phyloP scores from a whole-genome alignment of 2,329 filamentous ascomycete species.

The Scedosporium minutisporum region DNA sequence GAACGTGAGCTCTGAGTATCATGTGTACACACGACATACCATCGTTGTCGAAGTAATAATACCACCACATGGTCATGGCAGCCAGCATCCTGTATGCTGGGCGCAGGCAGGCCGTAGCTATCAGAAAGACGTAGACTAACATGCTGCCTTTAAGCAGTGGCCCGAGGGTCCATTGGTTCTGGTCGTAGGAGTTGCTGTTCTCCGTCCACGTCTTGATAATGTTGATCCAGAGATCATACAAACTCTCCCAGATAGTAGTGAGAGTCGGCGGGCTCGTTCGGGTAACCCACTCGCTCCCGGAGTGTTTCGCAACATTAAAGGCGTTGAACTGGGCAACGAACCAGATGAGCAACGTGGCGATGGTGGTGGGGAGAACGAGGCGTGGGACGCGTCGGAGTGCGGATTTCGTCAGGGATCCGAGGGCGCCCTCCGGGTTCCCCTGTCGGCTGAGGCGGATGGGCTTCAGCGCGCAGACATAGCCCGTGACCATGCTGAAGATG shows the following conservation, averaged over 20 bases:
- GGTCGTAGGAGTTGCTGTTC: conserved; percentile 41
- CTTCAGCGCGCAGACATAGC: conserved; percentile 55
- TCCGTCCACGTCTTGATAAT: conserved; percentile 42
- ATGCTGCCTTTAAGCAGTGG: conserved; percentile 45
- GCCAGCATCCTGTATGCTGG: conserved; percentile 38
- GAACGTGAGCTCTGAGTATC: neutral
- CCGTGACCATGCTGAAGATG: conserved; percentile 56
- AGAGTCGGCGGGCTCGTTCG: conserved; percentile 8
- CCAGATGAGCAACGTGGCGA: conserved; percentile 49
- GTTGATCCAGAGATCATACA: conserved; percentile 26
- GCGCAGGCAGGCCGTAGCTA: conserved; percentile 39
- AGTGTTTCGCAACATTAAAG: conserved; percentile 43
- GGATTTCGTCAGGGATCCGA: conserved; percentile 43
- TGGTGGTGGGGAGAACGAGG: conserved; percentile 46
- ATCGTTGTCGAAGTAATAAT: conserved; percentile 28
- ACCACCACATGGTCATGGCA: conserved; percentile 38
- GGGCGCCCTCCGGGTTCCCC: conserved; percentile 42
- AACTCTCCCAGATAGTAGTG: conserved; percentile 6
- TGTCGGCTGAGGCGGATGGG: conserved; percentile 46
- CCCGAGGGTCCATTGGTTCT: conserved; percentile 48
- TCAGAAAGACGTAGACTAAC: conserved; percentile 42
- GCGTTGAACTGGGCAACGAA: conserved; percentile 41
- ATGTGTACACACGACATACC: neutral
- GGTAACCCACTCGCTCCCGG: conserved; percentile 41
- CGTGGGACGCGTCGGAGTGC: conserved; percentile 50